Evolutionary conservation across 345 rosid species (phyloP), one percentile per base, ranked within the genome.

Genomic region (Boechera stricta): DNA sequence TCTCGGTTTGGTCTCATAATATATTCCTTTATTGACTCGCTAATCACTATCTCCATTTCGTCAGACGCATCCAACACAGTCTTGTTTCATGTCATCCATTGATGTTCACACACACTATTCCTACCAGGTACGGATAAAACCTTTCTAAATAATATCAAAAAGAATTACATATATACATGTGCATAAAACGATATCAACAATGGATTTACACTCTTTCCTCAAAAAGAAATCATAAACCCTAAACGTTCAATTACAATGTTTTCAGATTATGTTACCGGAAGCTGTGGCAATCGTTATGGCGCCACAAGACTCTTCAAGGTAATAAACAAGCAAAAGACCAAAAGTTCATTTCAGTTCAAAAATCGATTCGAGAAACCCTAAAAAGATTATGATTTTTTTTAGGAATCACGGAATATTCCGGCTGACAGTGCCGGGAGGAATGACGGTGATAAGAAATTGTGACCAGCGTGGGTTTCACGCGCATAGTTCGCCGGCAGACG

Each of bases 211-310:
- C 16, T 24, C 28, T 42, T 18, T 56, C 35, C 38, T 29, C 60
- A 29, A 21, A 9, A 0, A 12, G 10, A 39, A 61, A 6, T 15
- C 42, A 10, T 66, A 11, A 16, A 11, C 35, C n/a, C 4, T 56
- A 44, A 56, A 13, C 18, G 4, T 6, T 29, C 10, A 58, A 6
- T 16, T 62, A 36, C 48, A 48, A 38, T 66, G 33, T 33, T 18
- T 64, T 57, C 86, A 92, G 98, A 92, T 92, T 56, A 95, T 95
- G 99, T 74, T 92, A 83, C 99, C 99, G 0, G 96, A 92, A 90
- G 64, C 98, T 39, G 96, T 92, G 63, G 99, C 99, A n/a, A 89
- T 92, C n/a, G 99, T 91, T 54, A 92, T 92, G 99, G 97, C 99
- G 10, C 98, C 98, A 54, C 86, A 72, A 79, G 99, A 91, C 82